Evolutionary conservation across 352 stramenopile species (phyloP).

Genomic region (Peronosclerospora sorghi): DNA sequence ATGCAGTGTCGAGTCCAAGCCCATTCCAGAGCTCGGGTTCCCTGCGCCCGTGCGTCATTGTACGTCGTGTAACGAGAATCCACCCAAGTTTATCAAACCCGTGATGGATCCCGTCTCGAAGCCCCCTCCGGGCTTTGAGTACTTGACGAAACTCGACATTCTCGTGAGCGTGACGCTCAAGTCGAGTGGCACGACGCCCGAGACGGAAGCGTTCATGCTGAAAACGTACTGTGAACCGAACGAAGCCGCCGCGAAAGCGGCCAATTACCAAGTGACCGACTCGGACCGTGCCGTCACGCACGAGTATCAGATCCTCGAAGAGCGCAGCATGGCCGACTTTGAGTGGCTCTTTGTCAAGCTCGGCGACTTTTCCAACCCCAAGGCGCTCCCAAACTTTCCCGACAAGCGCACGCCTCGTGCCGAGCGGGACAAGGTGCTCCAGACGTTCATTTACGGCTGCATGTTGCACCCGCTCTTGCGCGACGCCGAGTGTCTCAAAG

Average conservation of each 20-base stretch:
- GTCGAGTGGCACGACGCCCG: conserved; percentile 24
- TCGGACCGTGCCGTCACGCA: conserved; percentile 57
- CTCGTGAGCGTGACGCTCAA: conserved; percentile 43
- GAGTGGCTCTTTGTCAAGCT: conserved; percentile 72
- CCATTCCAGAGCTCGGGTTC: conserved; percentile 75
- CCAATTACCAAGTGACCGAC: conserved; percentile 42
- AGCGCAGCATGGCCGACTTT: conserved; percentile 67
- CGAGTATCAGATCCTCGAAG: conserved; percentile 66
- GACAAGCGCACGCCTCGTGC: conserved; percentile 43
- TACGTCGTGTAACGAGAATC: conserved; percentile 65
- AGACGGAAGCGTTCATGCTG: conserved; percentile 55
- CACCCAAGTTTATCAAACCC: conserved; percentile 67
- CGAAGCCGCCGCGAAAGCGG: conserved; percentile 35
- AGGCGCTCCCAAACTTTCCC: conserved; percentile 70
- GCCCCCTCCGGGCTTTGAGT: conserved; percentile 73
- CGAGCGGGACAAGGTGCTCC: conserved; percentile 54
- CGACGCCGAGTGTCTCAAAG: conserved; percentile 72
- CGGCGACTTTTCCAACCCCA: conserved; percentile 69
- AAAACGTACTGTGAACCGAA: conserved; percentile 78
- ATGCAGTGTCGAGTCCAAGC: conserved; percentile 73
- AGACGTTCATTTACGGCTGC: conserved; percentile 73
- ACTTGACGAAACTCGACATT: conserved; percentile 77
- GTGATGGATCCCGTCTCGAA: conserved; percentile 71
- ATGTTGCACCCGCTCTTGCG: conserved; percentile 73
- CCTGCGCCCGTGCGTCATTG: conserved; percentile 70